Evolutionary conservation across 192 early-diverging fungal genomes (phyloP).

Genomic region (Coemansia sp.): DNA sequence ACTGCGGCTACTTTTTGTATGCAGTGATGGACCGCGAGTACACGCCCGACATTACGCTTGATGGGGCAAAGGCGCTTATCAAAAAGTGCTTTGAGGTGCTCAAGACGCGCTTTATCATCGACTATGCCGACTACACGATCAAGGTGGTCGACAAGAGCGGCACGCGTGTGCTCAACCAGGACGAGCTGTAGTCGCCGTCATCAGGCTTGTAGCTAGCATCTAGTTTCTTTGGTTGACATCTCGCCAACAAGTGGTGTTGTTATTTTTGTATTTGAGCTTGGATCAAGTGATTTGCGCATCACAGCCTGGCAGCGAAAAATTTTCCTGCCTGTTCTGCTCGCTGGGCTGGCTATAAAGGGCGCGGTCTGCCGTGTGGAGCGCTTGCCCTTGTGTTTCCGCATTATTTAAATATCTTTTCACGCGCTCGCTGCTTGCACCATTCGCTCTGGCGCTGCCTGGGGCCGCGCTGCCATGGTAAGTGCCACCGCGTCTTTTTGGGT

Average conservation of each 20-base stretch:
- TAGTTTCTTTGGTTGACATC: neutral
- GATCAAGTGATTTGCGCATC: neutral
- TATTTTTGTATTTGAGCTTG: too few species aligned
- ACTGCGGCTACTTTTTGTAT: constrained; percentile 88
- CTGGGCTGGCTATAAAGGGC: neutral
- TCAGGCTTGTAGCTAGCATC: neutral
- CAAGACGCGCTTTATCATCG: constrained; percentile 81
- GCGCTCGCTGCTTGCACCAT: neutral
- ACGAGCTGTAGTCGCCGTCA: neutral
- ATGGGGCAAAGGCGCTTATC: constrained; percentile 83
- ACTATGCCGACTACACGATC: constrained; percentile 81
- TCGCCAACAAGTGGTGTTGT: too few species aligned
- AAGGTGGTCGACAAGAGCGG: constrained; percentile 91
- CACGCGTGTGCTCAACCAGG: constrained; percentile 52
- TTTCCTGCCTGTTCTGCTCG: too few species aligned
- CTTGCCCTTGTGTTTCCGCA: neutral
- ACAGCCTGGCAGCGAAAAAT: neutral
- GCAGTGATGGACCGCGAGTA: constrained; percentile 95
- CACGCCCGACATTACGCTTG: constrained; percentile 75
- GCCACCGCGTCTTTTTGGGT: neutral
- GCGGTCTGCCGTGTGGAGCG: neutral
- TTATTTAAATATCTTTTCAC: neutral
- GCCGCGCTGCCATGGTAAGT: constrained; percentile 2
- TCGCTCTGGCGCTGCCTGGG: neutral
- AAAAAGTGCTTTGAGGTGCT: constrained; percentile 85